Base-by-base conservation (phyloP, 371 early-diverging fungal genomes). In the Syncephalastrum sp. region DNA sequence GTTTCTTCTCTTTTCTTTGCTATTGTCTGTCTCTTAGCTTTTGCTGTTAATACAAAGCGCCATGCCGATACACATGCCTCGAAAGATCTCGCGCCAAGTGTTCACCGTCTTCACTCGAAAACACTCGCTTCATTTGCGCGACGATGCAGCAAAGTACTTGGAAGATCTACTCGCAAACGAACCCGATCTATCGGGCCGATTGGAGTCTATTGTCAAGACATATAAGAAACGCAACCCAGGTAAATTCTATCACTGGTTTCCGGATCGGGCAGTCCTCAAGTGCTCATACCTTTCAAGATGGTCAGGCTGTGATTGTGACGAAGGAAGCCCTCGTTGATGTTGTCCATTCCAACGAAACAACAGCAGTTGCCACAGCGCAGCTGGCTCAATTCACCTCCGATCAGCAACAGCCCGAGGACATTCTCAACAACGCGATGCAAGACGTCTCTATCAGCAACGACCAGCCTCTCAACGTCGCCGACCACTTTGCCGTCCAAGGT, bases 401-500 rank as follows among this genome's bases (percentile, higher is more conserved):
- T 68, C 44, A 60, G 25, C 43, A 51, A 17, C 38, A 63, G 47
- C 23, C 56, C 1, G 65, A 68, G 10, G 67, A 65, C 43, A 62
- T 57, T 5, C 56, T 75, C 4, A 63, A 65, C n/a, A 59, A 67
- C 13, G 70, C 64, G 14, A 17, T 73, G 24, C 67, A 64, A 24
- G 63, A 66, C 23, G 71, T 76, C 74, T 60, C 59, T 0, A 63
- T 74, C 2, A 33, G 38, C 38, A 60, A 64, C 23, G 64, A 69
- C 7, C 70, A 75, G 24, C 60, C 67, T 27, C 67, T 79, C 8
- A 83, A 86, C 54, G 73, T 86, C 17, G 57, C 79, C 4, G 77
- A 82, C 15, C 79, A 87, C 57, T 79, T 94, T 44, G 77, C 85
- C 48, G 88, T 93, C 0, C 77, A 92, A 5, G 81, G 82, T 54